Evolutionary conservation across 2,329 filamentous ascomycete species (phyloP).

Genomic region (Trichoderma cornu-damae): DNA sequence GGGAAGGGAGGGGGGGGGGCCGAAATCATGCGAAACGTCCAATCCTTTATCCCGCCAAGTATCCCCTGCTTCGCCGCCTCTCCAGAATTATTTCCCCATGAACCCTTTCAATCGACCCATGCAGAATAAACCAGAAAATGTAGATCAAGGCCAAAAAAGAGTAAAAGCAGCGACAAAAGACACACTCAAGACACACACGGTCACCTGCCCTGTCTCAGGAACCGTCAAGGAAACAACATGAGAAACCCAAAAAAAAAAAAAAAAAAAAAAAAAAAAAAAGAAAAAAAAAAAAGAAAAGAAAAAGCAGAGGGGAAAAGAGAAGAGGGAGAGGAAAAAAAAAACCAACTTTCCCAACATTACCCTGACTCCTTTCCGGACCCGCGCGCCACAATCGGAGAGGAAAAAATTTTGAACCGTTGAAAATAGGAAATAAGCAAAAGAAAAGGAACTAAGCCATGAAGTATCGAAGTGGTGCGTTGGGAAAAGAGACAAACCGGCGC

Average conservation of each 20-base stretch:
- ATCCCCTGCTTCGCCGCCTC: slow-evolving; percentile 23
- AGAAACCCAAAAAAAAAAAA: slow-evolving; percentile 24
- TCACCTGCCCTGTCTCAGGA: slow-evolving; percentile 36
- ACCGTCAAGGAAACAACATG: slow-evolving; percentile 31
- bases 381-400: slow-evolving; percentile 26
- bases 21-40: slow-evolving; percentile 27
- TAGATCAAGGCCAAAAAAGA: slow-evolving; percentile 18
- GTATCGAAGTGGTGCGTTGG: slow-evolving; percentile 29
- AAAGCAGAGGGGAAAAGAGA: not conserved
- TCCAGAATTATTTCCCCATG: slow-evolving; percentile 27
- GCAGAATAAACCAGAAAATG: slow-evolving; percentile 18
- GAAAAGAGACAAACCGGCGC: slow-evolving; percentile 16
- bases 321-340: not conserved
- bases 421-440: not conserved
- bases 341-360: slow-evolving; percentile 24
- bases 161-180: slow-evolving; percentile 18
- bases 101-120: slow-evolving; percentile 24
- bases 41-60: slow-evolving; percentile 23
- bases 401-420: too few species aligned
- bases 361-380: slow-evolving; percentile 28
- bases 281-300: slow-evolving; percentile 17
- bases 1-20: too few species aligned
- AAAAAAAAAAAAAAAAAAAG: not conserved
- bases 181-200: slow-evolving; percentile 28
- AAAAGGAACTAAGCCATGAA: slow-evolving; percentile 10